Evolutionary conservation across 2,329 filamentous ascomycete genomes (phyloP).

Genomic region (Diaporthe citri): DNA sequence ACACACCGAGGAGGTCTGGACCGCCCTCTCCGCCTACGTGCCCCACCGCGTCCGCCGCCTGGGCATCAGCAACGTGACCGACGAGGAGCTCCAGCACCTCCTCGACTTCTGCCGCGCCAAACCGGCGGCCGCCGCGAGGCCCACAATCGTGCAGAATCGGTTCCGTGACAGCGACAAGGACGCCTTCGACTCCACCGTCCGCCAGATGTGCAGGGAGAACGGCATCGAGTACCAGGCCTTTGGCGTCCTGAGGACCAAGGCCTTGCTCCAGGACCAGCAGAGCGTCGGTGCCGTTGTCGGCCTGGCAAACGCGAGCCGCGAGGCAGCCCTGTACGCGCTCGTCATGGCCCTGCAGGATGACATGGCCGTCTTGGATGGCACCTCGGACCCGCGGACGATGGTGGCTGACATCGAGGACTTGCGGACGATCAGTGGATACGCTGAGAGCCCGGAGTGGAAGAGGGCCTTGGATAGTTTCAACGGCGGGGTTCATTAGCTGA

Average conservation of each 20-base stretch:
- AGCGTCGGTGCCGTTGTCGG: constrained; percentile 63
- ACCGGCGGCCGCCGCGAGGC: constrained; percentile 59
- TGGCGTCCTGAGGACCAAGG: constrained; percentile 64
- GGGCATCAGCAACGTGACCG: constrained; percentile 81
- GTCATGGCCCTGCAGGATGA: constrained; percentile 58
- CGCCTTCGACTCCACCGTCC: constrained; percentile 70
- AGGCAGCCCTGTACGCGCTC: constrained; percentile 61
- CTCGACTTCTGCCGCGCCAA: constrained; percentile 56
- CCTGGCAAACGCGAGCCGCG: constrained; percentile 50
- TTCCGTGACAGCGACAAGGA: constrained; percentile 66
- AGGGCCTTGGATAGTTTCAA: background rate
- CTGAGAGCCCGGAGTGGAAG: background rate
- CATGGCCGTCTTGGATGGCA: constrained; percentile 58
- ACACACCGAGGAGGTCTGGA: constrained; percentile 75
- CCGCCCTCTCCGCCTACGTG: constrained; percentile 74
- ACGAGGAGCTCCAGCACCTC: constrained; percentile 67
- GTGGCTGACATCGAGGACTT: constrained; percentile 1
- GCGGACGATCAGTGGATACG: background rate
- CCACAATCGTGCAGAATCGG: constrained; percentile 77
- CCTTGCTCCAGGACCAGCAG: constrained; percentile 55
- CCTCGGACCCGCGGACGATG: constrained; percentile 48
- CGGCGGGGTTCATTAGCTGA: background rate
- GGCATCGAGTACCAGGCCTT: constrained; percentile 65
- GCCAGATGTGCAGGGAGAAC: constrained; percentile 60
- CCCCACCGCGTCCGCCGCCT: constrained; percentile 73